Base-by-base conservation (phyloP, 2,329 filamentous ascomycete species). In the Aspergillus persii region DNA sequence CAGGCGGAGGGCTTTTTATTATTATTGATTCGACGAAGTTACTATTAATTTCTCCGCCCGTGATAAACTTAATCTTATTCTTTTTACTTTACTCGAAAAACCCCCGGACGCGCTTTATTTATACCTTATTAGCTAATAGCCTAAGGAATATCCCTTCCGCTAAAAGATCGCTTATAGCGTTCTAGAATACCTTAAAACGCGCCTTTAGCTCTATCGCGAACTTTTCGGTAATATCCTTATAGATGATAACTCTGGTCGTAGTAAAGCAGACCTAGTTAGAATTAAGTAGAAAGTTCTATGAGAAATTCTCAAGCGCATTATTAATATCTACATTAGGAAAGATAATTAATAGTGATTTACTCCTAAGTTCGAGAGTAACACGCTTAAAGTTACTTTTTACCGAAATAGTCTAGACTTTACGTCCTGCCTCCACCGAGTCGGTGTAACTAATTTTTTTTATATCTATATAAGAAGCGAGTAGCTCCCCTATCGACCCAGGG, bases 401-500 rank as follows among this genome's bases (percentile, higher is more conserved):
- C 15, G 66, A 60, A 9, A 60, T 58, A 46, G 62, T 56, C 23
- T 63, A 36, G 11, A 70, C 62, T 9, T 53, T 61, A 12, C 56
- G 53, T 1, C 68, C 68, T 9, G 64, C 62, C 23, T 48, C 50
- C 2, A 63, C 61, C 4, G 53, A 60, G 4, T 68, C 68, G 2
- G 69, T 71, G 54, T 70, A 71, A 23, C 61, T 59, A 15, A 70
- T 59, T 51, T 68, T 67, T 48, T 59, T 36, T 18, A 69, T 55
- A 6, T 56, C 56, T 59, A 65, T 63, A 49, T 68, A 62, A 15
- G 41, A 48, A 11, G 67, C 62, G 23, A 71, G 59, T 1, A 60
- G 54, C 9, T 58, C 59, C 15, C 66, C 70, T 64, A 89, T 88
- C 47, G 79, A 77, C 41, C 86, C 82, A 69, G 88, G 86, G 4